These are phyloP conservation scores for Solanum paucissectum DNA, from an alignment of 257 asterid genomes.

Conservation along the genomic window DNA sequence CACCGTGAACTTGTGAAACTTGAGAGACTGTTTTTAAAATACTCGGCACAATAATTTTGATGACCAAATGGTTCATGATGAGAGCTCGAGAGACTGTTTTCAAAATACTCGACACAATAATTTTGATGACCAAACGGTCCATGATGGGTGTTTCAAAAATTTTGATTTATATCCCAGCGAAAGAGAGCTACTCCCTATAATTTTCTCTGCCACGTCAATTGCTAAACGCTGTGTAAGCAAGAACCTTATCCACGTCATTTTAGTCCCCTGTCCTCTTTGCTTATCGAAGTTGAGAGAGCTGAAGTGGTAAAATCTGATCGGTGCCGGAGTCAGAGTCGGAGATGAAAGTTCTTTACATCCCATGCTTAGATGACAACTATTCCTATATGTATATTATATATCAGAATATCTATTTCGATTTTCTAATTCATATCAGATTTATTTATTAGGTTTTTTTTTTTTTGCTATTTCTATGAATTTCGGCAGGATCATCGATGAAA, in stretches of 20 bases:
- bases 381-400: slow-evolving; percentile 35
- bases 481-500: slow-evolving; percentile 38
- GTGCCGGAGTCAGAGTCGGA: background rate
- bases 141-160: background rate
- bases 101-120: no score
- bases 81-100: background rate
- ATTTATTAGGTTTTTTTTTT: background rate
- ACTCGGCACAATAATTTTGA: no score
- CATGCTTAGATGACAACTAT: slow-evolving; percentile 59
- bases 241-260: background rate
- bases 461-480: background rate
- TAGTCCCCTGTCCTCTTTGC: background rate
- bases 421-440: background rate
- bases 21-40: no score
- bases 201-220: background rate
- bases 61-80: no score
- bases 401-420: background rate
- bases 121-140: no score
- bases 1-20: no score
- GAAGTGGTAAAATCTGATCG: background rate
- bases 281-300: background rate
- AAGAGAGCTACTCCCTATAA: no score
- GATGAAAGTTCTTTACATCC: slow-evolving; percentile 68
- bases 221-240: background rate
- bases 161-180: background rate